These are phyloP conservation scores for Chaetomium sp. DNA, from an alignment of 2,329 filamentous ascomycete genomes.

Conservation along the genomic window DNA sequence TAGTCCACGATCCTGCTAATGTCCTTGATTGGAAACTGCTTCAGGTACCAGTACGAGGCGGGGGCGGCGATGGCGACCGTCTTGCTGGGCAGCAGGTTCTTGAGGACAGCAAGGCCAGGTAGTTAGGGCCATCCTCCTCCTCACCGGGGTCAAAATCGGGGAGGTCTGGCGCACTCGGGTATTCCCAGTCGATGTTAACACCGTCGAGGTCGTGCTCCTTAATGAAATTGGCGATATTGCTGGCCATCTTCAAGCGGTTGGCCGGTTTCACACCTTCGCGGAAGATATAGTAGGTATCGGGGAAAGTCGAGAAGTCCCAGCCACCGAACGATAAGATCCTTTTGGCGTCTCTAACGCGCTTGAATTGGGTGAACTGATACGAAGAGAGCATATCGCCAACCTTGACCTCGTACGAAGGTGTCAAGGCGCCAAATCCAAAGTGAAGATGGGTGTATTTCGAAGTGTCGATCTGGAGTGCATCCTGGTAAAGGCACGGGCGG, in stretches of 20 bases:
- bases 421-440: conserved; percentile 37
- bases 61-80: conserved; percentile 33
- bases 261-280: conserved; percentile 17
- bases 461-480: conserved; percentile 15
- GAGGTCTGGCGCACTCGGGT: conserved; percentile 42
- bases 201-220: conserved; percentile 40
- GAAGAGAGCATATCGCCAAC: conserved; percentile 16
- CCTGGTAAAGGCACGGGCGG: conserved; percentile 22
- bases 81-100: conserved; percentile 21
- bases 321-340: conserved; percentile 30
- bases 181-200: conserved; percentile 40
- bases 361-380: conserved; percentile 22
- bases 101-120: conserved; percentile 38
- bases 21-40: conserved; percentile 30
- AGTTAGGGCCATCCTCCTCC: conserved; percentile 38
- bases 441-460: conserved; percentile 35
- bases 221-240: conserved; percentile 45
- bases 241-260: conserved; percentile 36
- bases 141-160: conserved; percentile 37
- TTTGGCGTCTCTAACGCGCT: conserved; percentile 17
- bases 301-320: conserved; percentile 25
- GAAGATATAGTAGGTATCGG: conserved; percentile 23
- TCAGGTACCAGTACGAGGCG: conserved; percentile 26
- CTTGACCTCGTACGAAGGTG: conserved; percentile 19
- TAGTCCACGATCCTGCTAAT: conserved; percentile 26